Base-by-base conservation (phyloP, 2,329 filamentous ascomycete genomes). In the Colletotrichum siamense region DNA sequence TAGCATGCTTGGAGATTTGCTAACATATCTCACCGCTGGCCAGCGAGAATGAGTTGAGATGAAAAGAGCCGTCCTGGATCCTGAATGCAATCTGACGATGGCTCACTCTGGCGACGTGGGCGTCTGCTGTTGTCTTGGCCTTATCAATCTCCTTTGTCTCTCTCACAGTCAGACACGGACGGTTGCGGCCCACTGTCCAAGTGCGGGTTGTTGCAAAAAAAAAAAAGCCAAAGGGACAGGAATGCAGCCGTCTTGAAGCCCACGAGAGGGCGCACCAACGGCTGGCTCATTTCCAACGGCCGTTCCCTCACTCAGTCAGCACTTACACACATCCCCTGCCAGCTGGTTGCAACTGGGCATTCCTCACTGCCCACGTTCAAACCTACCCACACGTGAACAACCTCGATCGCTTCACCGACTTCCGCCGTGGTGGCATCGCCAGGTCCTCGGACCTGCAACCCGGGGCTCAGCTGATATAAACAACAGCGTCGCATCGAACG, bases 131-230 rank as follows among this genome's bases (percentile, higher is more conserved):
- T 74, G 73, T 69, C 64, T 73, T 73, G 66, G 49, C 63, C 44
- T 36, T 61, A 59, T 76, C 64, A 76, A 69, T 67, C 70, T 61
- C 65, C 70, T 73, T 74, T 74, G 71, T 73, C 49, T 74, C 65
- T 76, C 28, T 59, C 55, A 10, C 63, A 18, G 52, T 73, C 57
- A 73, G 73, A 68, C 69, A 73, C 10, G 49, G 59, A 69, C 64
- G 74, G 49, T 69, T 64, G 59, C 70, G 59, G 74, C n/a, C 28
- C 18, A 55, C 52, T 44, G 22, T 36, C 36, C 57, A 69, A 22
- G 26, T 52, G 57, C 36, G 44, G 44, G 44, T 49, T n/a, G 24
- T 49, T 39, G 44, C 57, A 49, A 59, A 63, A 62, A 44, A 63
- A 62, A 44, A 44, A 62, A 18, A 15, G 34, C 64, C 32, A 49